Evolutionary conservation across 1,284 basidiomycete species (phyloP).

Genomic region (Cryptococcus sp.): DNA sequence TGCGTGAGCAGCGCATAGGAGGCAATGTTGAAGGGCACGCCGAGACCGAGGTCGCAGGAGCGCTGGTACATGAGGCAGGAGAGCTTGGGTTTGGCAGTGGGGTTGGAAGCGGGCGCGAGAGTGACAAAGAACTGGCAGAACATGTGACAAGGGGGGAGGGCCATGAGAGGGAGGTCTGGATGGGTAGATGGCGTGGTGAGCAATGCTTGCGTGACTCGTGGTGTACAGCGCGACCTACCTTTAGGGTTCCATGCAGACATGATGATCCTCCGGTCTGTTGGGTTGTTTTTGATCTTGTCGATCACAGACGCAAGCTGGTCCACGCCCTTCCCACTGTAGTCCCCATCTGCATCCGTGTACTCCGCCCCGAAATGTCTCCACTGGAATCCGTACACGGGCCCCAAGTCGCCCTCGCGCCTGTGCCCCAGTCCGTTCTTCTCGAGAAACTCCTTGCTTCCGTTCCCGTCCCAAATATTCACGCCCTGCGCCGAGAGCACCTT

Average conservation of each 20-base stretch:
- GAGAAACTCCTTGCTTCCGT: conserved; percentile 83
- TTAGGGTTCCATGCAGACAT: conserved; percentile 96
- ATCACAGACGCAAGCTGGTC: conserved; percentile 90
- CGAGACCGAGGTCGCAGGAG: conserved; percentile 92
- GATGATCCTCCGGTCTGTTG: conserved; percentile 93
- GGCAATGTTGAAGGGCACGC: conserved; percentile 98
- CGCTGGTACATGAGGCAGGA: conserved; percentile 98
- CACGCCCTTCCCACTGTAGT: conserved; percentile 85
- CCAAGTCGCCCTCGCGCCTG: conserved; percentile 86
- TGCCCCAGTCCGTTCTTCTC: conserved; percentile 77
- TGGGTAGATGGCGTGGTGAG: background rate
- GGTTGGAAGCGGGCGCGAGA: conserved; percentile 56
- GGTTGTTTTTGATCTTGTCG: conserved; percentile 85
- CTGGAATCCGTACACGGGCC: conserved; percentile 97
- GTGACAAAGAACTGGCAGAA: conserved; percentile 98
- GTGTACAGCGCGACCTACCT: conserved; percentile 56
- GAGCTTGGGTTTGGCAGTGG: conserved; percentile 61
- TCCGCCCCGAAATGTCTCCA: conserved; percentile 96
- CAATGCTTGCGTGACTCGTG: background rate
- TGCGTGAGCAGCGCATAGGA: conserved; percentile 94
- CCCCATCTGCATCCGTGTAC: conserved; percentile 75
- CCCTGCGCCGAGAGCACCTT: conserved; percentile 73
- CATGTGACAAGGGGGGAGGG: conserved; percentile 96
- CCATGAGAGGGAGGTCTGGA: conserved; percentile 86
- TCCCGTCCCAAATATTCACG: conserved; percentile 97